Evolutionary conservation across 2,329 filamentous ascomycete species (phyloP), one percentile per base, ranked within the genome.

Genomic region (Dactylellina leptospora): DNA sequence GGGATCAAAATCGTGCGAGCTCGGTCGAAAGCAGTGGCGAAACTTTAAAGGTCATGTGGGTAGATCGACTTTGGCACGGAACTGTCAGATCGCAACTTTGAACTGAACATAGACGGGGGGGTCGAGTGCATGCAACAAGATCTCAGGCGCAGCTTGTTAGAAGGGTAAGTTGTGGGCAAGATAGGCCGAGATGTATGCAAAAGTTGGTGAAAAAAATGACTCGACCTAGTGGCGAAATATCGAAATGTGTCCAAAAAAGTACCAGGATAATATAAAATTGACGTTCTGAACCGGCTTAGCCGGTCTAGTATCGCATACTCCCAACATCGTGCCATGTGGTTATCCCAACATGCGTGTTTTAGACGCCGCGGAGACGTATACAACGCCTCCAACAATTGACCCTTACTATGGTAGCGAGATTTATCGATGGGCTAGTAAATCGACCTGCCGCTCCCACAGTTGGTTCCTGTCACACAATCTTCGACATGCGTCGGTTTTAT

Each of bases 241-340:
- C n/a, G n/a, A n/a, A n/a, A n/a, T n/a, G n/a, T n/a, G n/a, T n/a
- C n/a, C n/a, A n/a, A n/a, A n/a, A n/a, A n/a, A n/a, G n/a, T n/a
- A n/a, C n/a, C n/a, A n/a, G n/a, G n/a, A n/a, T n/a, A n/a, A n/a
- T n/a, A n/a, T n/a, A n/a, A n/a, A n/a, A n/a, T n/a, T n/a, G n/a
- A n/a, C n/a, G n/a, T n/a, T n/a, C n/a, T 33, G 28, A 11, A 11
- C 11, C 28, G 11, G 11, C 28, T 33, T 5, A 11, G 28, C 28
- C 28, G 6, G 28, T 33, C 28, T 11, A 6, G 28, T 11, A 11
- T 33, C 28, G 5, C 28, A 10, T n/a, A 38, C 20, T 20, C 16
- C 44, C 44, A 48, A 48, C 44, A 48, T 8, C 22, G 9, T 48
- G 44, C 44, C 44, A 48, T 48, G 44, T 48, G 44, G 44, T 48